A percentile compares a stretch with the other conserved stretches of the same genome.
phyloP scores from a whole-genome alignment of 225 moss, liverwort and hornwort species.

The Marchantia paleacea region DNA sequence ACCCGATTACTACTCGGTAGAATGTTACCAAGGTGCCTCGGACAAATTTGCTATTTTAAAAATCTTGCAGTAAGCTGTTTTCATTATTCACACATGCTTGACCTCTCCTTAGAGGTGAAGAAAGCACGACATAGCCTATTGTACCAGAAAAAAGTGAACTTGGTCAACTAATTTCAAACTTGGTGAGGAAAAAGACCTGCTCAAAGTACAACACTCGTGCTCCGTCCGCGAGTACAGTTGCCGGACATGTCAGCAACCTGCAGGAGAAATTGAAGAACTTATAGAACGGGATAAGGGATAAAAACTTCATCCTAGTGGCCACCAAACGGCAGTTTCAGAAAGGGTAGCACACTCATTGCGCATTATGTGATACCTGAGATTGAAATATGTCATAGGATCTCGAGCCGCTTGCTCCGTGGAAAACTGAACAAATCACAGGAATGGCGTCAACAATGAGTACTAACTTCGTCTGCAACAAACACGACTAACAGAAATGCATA shows the following conservation, averaged over 20 bases:
- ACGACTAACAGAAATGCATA: background rate
- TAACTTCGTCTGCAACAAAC: background rate
- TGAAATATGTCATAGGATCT: conserved; percentile 96
- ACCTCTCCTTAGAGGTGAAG: background rate
- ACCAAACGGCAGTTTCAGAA: background rate
- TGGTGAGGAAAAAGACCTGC: conserved; percentile 50
- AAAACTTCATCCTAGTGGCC: background rate
- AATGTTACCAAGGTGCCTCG: background rate
- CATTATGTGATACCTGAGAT: conserved; percentile 59
- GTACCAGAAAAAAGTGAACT: background rate
- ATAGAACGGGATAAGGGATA: background rate
- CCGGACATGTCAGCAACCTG: conserved; percentile 91
- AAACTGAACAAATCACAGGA: conserved; percentile 47
- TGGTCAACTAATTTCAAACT: background rate
- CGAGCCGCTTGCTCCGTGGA: conserved; percentile 91
- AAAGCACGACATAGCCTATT: background rate
- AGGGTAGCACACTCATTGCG: background rate
- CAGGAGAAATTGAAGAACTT: background rate
- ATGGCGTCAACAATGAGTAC: background rate
- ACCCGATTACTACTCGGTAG: background rate
- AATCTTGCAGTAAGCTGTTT: background rate
- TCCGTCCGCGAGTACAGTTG: conserved; percentile 77
- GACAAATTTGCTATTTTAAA: background rate
- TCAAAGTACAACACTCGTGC: conserved; percentile 85
- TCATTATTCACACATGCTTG: background rate